phyloP scores from a whole-genome alignment of 768 basidiomycete genomes.

The Panaeolus cyanescens region DNA sequence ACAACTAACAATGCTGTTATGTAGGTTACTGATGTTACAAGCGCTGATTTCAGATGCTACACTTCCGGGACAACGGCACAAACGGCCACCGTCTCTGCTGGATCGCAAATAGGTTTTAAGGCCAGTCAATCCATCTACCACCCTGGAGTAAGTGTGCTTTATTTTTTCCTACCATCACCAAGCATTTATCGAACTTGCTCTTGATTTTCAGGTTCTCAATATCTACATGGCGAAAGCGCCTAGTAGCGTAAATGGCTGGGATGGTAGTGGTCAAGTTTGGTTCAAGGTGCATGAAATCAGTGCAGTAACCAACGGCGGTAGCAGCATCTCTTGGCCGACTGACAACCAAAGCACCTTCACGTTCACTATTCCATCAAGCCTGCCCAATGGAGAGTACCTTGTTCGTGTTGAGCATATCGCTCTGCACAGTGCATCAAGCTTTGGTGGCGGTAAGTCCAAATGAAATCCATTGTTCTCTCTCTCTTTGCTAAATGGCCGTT shows the following conservation, averaged over 20 bases:
- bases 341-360: conserved; percentile 3
- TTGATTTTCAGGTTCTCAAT: background rate
- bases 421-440: conserved; percentile 16
- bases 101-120: conserved; percentile 11
- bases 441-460: conserved; percentile 8
- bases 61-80: conserved; percentile 5
- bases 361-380: conserved; percentile 7
- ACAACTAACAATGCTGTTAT: no score
- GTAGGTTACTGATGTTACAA: conserved; percentile 12
- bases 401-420: conserved; percentile 22
- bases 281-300: conserved; percentile 15
- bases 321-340: conserved; percentile 6
- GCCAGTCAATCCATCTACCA: conserved; percentile 13
- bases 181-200: background rate
- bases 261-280: conserved; percentile 11
- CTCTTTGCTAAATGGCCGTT: background rate
- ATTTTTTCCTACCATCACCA: background rate
- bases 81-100: conserved; percentile 14
- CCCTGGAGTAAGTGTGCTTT: conserved; percentile 12
- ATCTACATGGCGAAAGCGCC: conserved; percentile 7
- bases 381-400: conserved; percentile 15
- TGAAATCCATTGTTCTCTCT: background rate
- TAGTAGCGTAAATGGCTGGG: conserved; percentile 6
- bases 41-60: conserved; percentile 17
- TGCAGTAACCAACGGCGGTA: conserved; percentile 6